Percentiles rank a stretch among this genome's conserved stretches.
Evolutionary conservation across 495 filamentous ascomycete genomes (phyloP).

Genomic region (Talaromyces ruber): DNA sequence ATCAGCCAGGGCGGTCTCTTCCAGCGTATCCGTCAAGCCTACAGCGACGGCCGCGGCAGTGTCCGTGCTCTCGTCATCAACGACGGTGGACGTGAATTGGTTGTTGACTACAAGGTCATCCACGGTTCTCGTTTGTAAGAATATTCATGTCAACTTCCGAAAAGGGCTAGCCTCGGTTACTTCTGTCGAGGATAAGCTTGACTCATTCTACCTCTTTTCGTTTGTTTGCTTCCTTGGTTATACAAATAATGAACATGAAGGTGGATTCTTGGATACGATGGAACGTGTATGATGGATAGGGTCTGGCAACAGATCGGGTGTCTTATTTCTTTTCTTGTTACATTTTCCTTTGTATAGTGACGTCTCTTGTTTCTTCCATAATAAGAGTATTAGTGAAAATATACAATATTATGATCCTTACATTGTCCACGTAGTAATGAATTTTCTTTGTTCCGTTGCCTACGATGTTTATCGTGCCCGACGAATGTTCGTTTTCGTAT

Average conservation of each 20-base stretch:
- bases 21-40: conserved; percentile 71
- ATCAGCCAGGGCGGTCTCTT: conserved; percentile 88
- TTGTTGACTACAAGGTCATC: conserved; percentile 97
- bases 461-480: background rate
- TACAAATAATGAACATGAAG: background rate
- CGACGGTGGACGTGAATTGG: conserved; percentile 89
- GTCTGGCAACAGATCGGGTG: background rate
- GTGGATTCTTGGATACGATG: conserved; percentile 6
- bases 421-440: background rate
- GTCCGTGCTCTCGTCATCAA: conserved; percentile 93
- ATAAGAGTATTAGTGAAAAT: background rate
- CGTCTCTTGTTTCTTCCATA: background rate
- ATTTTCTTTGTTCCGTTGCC: background rate
- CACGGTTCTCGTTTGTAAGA: conserved; percentile 64
- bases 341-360: conserved; percentile 4
- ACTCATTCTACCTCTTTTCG: background rate
- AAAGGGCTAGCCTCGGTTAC: conserved; percentile 8
- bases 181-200: background rate
- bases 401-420: background rate
- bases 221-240: background rate
- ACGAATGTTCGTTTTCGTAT: background rate
- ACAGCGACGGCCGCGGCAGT: conserved; percentile 84
- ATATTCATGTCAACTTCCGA: conserved; percentile 9
- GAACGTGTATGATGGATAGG: conserved; percentile 8
- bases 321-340: background rate